phyloP scores from a whole-genome alignment of 257 asterid species.

The Jacaranda mimosifolia region DNA sequence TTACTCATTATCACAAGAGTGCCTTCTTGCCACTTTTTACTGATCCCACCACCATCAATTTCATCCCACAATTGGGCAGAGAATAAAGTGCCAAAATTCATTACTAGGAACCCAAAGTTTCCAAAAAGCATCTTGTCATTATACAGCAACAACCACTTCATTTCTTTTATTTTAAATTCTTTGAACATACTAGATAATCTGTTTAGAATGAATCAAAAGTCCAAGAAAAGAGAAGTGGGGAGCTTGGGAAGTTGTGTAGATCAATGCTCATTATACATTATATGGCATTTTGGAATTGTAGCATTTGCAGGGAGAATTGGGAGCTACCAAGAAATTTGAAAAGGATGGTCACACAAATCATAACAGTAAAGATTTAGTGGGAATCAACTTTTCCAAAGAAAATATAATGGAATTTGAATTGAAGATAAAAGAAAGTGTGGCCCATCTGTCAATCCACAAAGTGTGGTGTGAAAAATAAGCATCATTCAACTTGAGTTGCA shows the following conservation, averaged over 20 bases:
- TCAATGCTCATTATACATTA: too few species aligned
- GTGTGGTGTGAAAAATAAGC: slow-evolving; percentile 51
- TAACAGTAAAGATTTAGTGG: slow-evolving; percentile 32
- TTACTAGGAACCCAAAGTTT: slow-evolving; percentile 28
- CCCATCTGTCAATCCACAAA: slow-evolving; percentile 46
- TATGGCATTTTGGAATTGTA: too few species aligned
- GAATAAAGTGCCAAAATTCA: slow-evolving; percentile 33
- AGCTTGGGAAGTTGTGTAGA: too few species aligned
- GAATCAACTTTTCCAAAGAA: slow-evolving; percentile 23
- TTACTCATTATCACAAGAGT: slow-evolving; percentile 52
- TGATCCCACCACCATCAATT: slow-evolving; percentile 56
- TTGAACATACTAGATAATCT: background rate
- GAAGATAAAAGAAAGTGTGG: slow-evolving; percentile 37
- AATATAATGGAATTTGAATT: slow-evolving; percentile 42
- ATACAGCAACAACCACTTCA: background rate
- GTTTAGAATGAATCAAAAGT: background rate
- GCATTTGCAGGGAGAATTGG: too few species aligned
- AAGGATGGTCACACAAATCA: slow-evolving; percentile 4
- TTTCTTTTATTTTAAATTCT: background rate
- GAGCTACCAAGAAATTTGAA: background rate
- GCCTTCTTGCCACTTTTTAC: slow-evolving; percentile 53
- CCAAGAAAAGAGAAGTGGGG: background rate
- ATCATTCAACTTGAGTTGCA: slow-evolving; percentile 50
- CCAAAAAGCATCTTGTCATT: slow-evolving; percentile 17
- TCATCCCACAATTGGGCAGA: slow-evolving; percentile 39